Evolutionary conservation across 345 rosid species (phyloP).

Genomic region (Anastatica hierochuntica): DNA sequence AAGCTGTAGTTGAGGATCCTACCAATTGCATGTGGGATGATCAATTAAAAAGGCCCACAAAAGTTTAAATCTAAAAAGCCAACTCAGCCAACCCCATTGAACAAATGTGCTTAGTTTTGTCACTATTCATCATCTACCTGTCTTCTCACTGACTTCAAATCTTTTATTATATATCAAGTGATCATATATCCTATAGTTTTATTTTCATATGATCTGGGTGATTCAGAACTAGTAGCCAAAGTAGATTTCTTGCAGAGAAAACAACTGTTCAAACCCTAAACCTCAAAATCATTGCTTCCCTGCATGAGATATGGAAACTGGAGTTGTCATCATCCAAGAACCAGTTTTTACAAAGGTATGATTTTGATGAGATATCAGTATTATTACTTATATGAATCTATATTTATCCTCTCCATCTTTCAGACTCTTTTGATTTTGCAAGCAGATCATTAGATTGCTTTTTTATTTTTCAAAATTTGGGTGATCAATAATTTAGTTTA

Average conservation of each 20-base stretch:
- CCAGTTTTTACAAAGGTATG: constrained; percentile 30
- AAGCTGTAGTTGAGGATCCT: constrained; percentile 25
- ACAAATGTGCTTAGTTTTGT: constrained; percentile 23
- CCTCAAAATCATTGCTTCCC: constrained; percentile 9
- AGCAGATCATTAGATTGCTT: no score
- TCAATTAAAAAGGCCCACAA: constrained; percentile 26
- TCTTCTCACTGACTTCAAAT: constrained; percentile 28
- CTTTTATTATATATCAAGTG: constrained; percentile 15
- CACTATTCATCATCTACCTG: constrained; percentile 26
- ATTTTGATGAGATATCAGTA: no score
- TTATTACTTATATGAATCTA: no score
- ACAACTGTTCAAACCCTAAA: constrained; percentile 18
- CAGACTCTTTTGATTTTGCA: background rate
- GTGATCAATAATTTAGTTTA: no score
- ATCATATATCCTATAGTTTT: constrained; percentile 7
- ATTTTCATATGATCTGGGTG: constrained; percentile 17
- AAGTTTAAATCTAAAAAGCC: constrained; percentile 23
- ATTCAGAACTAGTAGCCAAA: constrained; percentile 11
- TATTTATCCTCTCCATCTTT: background rate
- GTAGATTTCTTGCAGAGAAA: constrained; percentile 22
- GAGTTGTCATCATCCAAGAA: constrained; percentile 36
- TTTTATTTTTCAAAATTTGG: no score
- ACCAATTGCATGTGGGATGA: constrained; percentile 28
- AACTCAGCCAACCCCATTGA: constrained; percentile 20
- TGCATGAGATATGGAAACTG: constrained; percentile 52